Conservation (phyloP, 1,284 basidiomycete genomes). For the Rhizoctonia solani region DNA sequence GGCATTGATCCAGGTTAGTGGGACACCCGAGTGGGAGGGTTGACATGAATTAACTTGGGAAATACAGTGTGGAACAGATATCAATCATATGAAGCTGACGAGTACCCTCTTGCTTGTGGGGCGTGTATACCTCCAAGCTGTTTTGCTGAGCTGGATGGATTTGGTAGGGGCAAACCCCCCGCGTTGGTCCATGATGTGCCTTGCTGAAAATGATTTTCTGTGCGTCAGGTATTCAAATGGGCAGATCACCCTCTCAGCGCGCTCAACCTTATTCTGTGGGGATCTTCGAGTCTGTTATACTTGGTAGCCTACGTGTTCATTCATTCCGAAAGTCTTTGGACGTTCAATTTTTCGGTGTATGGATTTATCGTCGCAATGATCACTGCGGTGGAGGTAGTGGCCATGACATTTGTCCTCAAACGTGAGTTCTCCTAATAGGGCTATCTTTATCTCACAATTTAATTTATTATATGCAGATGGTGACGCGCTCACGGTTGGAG, state of each 20-base stretch:
- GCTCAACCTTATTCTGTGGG: slow-evolving; percentile 25
- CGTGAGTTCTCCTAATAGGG: not conserved
- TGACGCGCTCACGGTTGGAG: slow-evolving; percentile 13
- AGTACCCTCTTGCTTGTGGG: slow-evolving; percentile 8
- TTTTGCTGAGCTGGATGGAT: slow-evolving; percentile 22
- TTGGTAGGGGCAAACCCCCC: not conserved
- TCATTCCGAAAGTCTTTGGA: not conserved
- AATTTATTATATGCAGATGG: not conserved
- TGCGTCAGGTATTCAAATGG: slow-evolving; percentile 7
- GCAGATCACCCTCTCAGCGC: slow-evolving; percentile 16
- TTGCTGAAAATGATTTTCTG: not conserved
- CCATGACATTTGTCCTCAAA: slow-evolving; percentile 22
- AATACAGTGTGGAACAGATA: slow-evolving; percentile 10
- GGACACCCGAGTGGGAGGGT: not conserved
- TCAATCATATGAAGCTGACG: slow-evolving; percentile 1
- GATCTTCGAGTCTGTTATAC: slow-evolving; percentile 10
- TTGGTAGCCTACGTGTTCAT: slow-evolving; percentile 6
- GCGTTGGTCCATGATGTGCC: not conserved
- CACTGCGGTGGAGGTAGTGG: not conserved
- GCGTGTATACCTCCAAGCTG: slow-evolving; percentile 19
- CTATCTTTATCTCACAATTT: not conserved
- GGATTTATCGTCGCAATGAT: not conserved
- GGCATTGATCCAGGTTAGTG: slow-evolving; percentile 6
- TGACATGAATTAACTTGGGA: not conserved
- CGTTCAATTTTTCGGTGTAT: slow-evolving; percentile 17